These are phyloP conservation scores for Hortiboletus rubellus DNA, from an alignment of 1,284 basidiomycete genomes.

Conservation along the genomic window DNA sequence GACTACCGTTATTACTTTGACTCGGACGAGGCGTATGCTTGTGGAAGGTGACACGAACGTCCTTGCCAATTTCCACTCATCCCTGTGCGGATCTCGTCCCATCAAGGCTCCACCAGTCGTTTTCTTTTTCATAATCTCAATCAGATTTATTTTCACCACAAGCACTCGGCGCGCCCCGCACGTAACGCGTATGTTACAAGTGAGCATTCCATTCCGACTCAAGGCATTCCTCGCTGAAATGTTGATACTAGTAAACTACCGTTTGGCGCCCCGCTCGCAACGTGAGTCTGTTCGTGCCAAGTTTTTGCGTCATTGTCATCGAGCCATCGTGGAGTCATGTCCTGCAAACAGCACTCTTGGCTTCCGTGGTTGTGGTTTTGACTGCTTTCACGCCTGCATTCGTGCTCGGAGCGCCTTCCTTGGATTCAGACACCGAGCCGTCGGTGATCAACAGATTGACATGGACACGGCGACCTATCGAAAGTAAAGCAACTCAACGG, in stretches of 20 bases:
- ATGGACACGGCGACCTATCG: constrained; percentile 77
- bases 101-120: constrained; percentile 45
- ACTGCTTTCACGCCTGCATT: constrained; percentile 69
- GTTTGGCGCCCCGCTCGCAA: constrained; percentile 74
- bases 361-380: constrained; percentile 68
- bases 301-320: constrained; percentile 5
- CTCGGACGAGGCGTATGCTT: constrained; percentile 46
- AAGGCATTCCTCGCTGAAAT: constrained; percentile 40
- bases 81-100: constrained; percentile 50
- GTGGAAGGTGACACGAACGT: constrained; percentile 43
- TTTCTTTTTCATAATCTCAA: constrained; percentile 32
- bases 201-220: constrained; percentile 25
- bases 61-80: constrained; percentile 2
- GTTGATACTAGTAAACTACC: constrained; percentile 49
- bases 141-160: constrained; percentile 37
- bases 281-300: constrained; percentile 40
- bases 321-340: constrained; percentile 42
- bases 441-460: constrained; percentile 50
- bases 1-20: constrained; percentile 58
- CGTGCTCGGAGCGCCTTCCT: constrained; percentile 63
- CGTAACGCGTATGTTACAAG: constrained; percentile 50
- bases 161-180: constrained; percentile 59
- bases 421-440: constrained; percentile 40
- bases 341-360: constrained; percentile 64
- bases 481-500: constrained; percentile 45